Base-by-base conservation (phyloP, 2,329 filamentous ascomycete species). In the Penicillium expansum region DNA sequence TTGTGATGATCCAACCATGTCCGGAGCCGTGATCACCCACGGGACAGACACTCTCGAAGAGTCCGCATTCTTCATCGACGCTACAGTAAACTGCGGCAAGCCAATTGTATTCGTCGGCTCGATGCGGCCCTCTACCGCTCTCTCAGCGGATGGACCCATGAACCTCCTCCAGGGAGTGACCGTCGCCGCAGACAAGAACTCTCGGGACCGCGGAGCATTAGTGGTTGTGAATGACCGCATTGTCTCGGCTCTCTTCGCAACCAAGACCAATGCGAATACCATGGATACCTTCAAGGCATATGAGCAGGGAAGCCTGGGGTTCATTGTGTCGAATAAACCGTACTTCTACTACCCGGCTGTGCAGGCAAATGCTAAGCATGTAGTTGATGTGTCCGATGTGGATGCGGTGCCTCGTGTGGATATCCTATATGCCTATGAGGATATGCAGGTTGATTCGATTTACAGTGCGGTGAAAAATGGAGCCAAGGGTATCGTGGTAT, bases 31-130 rank as follows among this genome's bases (percentile, higher is more conserved):
- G 29, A 74, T 88, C 52, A 87, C 85, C 0, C 85, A 88, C 63
- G 85, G 86, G 47, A 88, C 86, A 9, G 86, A 88, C 64, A 86
- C 83, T 0, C 75, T 88, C 1, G 85, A 87, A 64, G 85, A 87
- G 69, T 81, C 82, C 0, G 82, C 84, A 9, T 86, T 87, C 74
- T 86, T 86, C 73, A 73, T 87, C 9, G 82, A 86, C 60, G 71
- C 83, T 4, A 84, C 82, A 0, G 68, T 86, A 33, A 79, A 80
- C 62, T 82, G 79, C 42, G 76, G 76, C 30, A 86, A 87, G 69
- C 84, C 85, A 0, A 77, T 87, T 5, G 78, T 87, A 4, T 66
- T 84, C 24, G 84, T 85, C 1, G 85, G 84, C 5, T 80, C 85
- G 18, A 87, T 87, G 85, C 77, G 85, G 10, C 85, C 85, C 5